phyloP scores from a whole-genome alignment of 805 yeast genomes.

The Ogataea parapolymorpha region DNA sequence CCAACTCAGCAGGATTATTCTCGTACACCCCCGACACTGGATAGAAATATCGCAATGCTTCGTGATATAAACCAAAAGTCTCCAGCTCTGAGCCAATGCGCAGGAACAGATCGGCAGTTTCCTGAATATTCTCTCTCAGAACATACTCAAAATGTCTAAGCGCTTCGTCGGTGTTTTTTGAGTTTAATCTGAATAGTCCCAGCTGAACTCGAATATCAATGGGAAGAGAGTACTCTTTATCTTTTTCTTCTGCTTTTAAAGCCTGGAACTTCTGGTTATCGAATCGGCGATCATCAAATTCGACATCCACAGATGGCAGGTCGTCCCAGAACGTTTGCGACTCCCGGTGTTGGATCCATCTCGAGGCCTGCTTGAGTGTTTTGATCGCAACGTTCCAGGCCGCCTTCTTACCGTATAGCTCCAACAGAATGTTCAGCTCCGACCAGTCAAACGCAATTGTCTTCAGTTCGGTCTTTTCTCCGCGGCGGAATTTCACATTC shows the following conservation, averaged over 20 bases:
- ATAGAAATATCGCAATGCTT: conserved; percentile 65
- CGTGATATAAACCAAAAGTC: conserved; percentile 63
- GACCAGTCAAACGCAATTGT: conserved; percentile 77
- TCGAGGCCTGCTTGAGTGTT: conserved; percentile 63
- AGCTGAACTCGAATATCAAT: conserved; percentile 83
- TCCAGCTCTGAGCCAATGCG: conserved; percentile 77
- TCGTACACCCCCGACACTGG: conserved; percentile 57
- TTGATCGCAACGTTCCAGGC: conserved; percentile 63
- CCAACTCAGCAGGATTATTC: conserved; percentile 48
- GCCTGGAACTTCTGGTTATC: conserved; percentile 43
- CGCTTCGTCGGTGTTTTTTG: conserved; percentile 68
- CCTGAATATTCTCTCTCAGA: conserved; percentile 49
- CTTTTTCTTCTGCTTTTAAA: conserved; percentile 37
- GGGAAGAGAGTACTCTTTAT: conserved; percentile 56
- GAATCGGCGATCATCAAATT: conserved; percentile 72
- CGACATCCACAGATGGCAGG: conserved; percentile 58
- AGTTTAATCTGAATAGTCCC: conserved; percentile 67
- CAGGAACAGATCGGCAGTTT: conserved; percentile 66
- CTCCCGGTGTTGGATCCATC: conserved; percentile 79
- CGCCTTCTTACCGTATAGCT: conserved; percentile 67
- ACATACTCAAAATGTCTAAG: conserved; percentile 62
- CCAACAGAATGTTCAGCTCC: conserved; percentile 78
- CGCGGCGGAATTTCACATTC: conserved; percentile 44
- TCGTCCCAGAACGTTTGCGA: conserved; percentile 67
- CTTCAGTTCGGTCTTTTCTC: conserved; percentile 20